A percentile compares a stretch with the other conserved stretches of the same genome.
These are phyloP conservation scores for Solanum boliviense DNA, from an alignment of 257 asterid genomes.

Conservation along the genomic window DNA sequence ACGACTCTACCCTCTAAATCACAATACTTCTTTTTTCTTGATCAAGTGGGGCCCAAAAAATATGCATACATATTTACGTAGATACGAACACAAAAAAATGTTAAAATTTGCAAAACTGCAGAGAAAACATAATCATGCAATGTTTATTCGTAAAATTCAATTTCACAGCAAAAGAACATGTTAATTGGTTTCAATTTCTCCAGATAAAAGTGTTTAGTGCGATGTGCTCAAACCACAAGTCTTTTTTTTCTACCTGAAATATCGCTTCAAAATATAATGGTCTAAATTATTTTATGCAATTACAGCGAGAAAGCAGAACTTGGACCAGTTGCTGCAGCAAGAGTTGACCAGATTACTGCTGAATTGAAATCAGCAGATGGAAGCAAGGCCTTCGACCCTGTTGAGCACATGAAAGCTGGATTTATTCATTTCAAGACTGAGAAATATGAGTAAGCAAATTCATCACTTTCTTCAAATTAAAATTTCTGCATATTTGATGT, in stretches of 20 bases:
- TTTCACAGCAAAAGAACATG: not conserved
- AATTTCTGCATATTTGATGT: not conserved
- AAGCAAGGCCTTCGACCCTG: constrained; percentile 24
- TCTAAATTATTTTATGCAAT: not conserved
- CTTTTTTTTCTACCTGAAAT: not conserved
- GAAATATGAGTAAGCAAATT: constrained; percentile 63
- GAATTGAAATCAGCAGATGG: constrained; percentile 39
- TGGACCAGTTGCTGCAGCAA: constrained; percentile 74
- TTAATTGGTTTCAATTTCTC: not conserved
- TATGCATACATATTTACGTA: not conserved
- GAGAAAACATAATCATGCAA: not conserved
- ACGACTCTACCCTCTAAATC: not conserved
- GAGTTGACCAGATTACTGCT: constrained; percentile 58
- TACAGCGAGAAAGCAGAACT: constrained; percentile 74
- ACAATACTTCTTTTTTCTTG: not conserved
- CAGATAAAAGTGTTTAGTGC: not conserved
- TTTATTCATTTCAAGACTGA: constrained; percentile 72
- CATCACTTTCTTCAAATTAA: not conserved
- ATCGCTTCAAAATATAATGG: not conserved
- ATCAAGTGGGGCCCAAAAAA: not conserved
- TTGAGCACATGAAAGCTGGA: constrained; percentile 67
- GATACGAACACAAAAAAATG: not conserved
- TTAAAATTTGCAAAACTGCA: not conserved
- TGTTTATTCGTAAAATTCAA: not conserved
- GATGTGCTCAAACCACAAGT: not conserved